Evolutionary conservation across 306 rosid genomes (phyloP).

Genomic region (Corylus americana): DNA sequence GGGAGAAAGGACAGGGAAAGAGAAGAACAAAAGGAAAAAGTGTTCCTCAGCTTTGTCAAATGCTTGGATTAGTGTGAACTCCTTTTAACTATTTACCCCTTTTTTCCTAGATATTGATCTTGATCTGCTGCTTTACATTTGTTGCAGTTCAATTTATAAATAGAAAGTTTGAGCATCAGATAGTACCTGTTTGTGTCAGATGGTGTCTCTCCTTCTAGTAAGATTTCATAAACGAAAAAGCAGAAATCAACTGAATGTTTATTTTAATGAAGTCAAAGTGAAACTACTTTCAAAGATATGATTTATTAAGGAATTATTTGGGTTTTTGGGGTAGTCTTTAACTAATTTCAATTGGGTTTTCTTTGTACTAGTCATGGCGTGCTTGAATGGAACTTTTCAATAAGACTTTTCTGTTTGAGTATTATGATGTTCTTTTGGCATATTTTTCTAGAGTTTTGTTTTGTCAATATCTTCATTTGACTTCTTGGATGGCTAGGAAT

Average conservation of each 20-base stretch:
- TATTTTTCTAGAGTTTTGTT: neutral
- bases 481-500: slow-evolving; percentile 40
- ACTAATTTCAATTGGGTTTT: neutral
- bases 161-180: neutral
- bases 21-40: neutral
- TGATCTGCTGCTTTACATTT: slow-evolving; percentile 5
- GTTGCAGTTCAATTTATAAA: neutral
- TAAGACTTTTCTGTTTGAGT: slow-evolving; percentile 14
- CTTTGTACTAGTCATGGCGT: neutral
- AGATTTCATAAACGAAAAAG: slow-evolving; percentile 8
- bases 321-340: neutral
- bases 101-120: slow-evolving; percentile 26
- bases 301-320: neutral
- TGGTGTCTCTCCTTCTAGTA: neutral
- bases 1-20: slow-evolving; percentile 27
- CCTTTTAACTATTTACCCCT: slow-evolving; percentile 11
- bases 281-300: neutral
- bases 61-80: slow-evolving; percentile 10
- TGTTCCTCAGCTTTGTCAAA: slow-evolving; percentile 14
- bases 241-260: neutral
- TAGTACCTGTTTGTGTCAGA: neutral
- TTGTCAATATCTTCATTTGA: slow-evolving; percentile 6
- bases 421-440: slow-evolving; percentile 11
- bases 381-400: neutral
- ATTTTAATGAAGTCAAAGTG: neutral